These are phyloP conservation scores for rapeseed (Brassica napus) DNA, from an alignment of 345 rosid species.

Conservation along the genomic window DNA sequence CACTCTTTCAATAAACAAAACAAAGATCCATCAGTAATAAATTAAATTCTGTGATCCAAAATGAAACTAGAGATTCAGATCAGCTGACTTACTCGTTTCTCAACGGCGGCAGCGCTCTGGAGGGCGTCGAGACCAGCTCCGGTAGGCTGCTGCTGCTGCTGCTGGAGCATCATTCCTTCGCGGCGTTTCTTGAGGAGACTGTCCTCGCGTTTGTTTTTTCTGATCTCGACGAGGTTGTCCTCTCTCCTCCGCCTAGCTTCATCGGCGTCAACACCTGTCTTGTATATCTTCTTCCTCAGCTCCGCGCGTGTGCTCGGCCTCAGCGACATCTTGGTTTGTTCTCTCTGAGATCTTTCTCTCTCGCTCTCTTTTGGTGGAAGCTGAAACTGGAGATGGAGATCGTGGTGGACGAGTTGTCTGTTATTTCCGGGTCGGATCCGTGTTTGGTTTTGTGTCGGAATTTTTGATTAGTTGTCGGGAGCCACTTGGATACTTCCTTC, in stretches of 20 bases:
- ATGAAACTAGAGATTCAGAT: slow-evolving; percentile 15
- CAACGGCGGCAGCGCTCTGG: slow-evolving; percentile 59
- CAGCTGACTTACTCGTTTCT: slow-evolving; percentile 57
- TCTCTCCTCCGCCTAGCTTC: slow-evolving; percentile 75
- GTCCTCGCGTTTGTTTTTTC: slow-evolving; percentile 73
- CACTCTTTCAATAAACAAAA: not conserved
- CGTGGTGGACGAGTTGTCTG: slow-evolving; percentile 40
- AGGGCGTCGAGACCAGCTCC: slow-evolving; percentile 41
- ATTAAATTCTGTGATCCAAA: slow-evolving; percentile 24
- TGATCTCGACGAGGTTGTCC: slow-evolving; percentile 78
- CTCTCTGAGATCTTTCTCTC: slow-evolving; percentile 36
- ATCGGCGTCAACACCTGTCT: slow-evolving; percentile 74
- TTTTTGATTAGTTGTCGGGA: slow-evolving; percentile 11
- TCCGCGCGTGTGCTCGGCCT: slow-evolving; percentile 64
- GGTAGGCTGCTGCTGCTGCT: slow-evolving; percentile 53
- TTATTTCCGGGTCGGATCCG: slow-evolving; percentile 32
- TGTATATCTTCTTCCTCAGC: slow-evolving; percentile 71
- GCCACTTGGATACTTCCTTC: slow-evolving; percentile 20
- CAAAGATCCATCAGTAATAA: slow-evolving; percentile 28
- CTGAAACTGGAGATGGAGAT: slow-evolving; percentile 33
- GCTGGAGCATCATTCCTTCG: slow-evolving; percentile 61
- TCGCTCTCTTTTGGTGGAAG: slow-evolving; percentile 20
- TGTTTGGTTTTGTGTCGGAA: not conserved
- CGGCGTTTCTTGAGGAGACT: slow-evolving; percentile 71
- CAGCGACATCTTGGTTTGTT: slow-evolving; percentile 49